Evolutionary conservation across 1,139 yeast species (phyloP).

Genomic region (Protomyces inouyei): DNA sequence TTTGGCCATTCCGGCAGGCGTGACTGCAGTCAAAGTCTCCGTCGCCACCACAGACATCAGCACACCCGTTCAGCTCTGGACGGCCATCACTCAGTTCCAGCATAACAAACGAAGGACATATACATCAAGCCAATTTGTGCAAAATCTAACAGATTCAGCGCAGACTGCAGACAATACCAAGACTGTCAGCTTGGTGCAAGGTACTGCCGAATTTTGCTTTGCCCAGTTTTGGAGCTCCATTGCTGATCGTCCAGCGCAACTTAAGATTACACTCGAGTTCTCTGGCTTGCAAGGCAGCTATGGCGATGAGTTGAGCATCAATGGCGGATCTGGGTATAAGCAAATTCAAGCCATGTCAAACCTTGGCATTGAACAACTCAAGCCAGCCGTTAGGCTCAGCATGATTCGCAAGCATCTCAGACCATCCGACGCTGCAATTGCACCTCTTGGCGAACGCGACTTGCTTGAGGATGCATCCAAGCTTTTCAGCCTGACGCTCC

Average conservation of each 20-base stretch:
- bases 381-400: conserved; percentile 27
- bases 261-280: conserved; percentile 26
- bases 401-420: conserved; percentile 21
- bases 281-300: conserved; percentile 26
- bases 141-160: conserved; percentile 11
- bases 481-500: conserved; percentile 26
- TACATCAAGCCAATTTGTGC: conserved; percentile 20
- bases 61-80: conserved; percentile 26
- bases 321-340: conserved; percentile 23
- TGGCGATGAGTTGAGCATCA: conserved; percentile 4
- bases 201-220: conserved; percentile 29
- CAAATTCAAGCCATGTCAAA: conserved; percentile 17
- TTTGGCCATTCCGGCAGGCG: conserved; percentile 28
- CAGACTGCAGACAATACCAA: conserved; percentile 18
- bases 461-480: conserved; percentile 26
- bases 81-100: conserved; percentile 24
- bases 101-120: conserved; percentile 25
- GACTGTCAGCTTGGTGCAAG: conserved; percentile 17
- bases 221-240: conserved; percentile 30
- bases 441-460: conserved; percentile 29
- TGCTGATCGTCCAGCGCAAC: conserved; percentile 23
- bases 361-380: conserved; percentile 19
- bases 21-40: conserved; percentile 23
- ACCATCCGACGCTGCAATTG: conserved; percentile 20
- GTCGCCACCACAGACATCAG: conserved; percentile 12